Evolutionary conservation across 2,329 filamentous ascomycete genomes (phyloP), one percentile per base, ranked within the genome.

Genomic region (Pseudogymnoascus sp.): DNA sequence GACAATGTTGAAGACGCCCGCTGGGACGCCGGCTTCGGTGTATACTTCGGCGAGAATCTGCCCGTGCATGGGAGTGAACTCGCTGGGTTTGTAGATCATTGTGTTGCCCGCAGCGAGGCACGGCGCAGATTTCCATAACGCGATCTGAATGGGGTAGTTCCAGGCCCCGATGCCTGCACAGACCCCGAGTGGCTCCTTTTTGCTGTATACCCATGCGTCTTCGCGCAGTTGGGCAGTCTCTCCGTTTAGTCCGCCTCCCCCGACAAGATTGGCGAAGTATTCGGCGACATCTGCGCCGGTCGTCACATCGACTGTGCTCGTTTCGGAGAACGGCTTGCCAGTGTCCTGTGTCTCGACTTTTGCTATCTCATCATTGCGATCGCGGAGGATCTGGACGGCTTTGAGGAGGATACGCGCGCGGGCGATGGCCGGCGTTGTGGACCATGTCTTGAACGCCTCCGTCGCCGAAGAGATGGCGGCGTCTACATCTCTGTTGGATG

Each of bases 61-160:
- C 34, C 84, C 90, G 71, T 96, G 91, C n/a, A 96, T 80, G 4
- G 90, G 90, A 0, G 91, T 96, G 74, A 90, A 89, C 78, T 96
- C 91, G 68, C 89, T 93, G 6, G 91, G 90, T 77, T 96, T 96
- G 78, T 96, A 96, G 50, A 96, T 84, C 89, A 96, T 93, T 72
- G 88, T 90, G 76, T 96, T 96, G 18, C 91, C 91, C 0, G 91
- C 91, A 3, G 91, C 90, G 12, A 96, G 81, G 70, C 91, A 95
- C 0, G 91, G 89, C 0, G 89, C 90, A 1, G 89, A 92, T 76
- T 96, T 96, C 91, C 91, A 96, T 1, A 96, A 80, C 7, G 91
- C 91, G 68, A 96, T 96, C 75, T 96, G 91, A 67, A 96, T 89
- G 11, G 91, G 91, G 73, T 96, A 96, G 76, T 96, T 96, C 91